Evolutionary conservation across 768 basidiomycete genomes (phyloP), one percentile per base, ranked within the genome.

Genomic region (Suillus plorans): DNA sequence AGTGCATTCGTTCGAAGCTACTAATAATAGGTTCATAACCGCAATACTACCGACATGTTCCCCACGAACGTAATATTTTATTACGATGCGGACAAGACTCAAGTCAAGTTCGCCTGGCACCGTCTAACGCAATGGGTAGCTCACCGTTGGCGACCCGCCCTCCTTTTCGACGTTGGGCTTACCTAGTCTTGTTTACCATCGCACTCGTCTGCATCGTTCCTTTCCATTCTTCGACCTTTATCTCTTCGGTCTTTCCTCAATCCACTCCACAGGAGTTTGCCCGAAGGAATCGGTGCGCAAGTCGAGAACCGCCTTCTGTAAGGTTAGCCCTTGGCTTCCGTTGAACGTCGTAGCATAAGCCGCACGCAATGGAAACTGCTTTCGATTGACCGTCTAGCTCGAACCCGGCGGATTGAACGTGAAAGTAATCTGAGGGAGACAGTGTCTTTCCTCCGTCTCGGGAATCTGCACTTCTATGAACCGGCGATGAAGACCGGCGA

Each of bases 201-300:
- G 22, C 56, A 22, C 22, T 57, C 2, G 8, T 57, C 56, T 22
- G 7, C 37, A 37, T 57, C 36, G 1, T 57, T n/a, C 37, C 39
- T 57, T 25, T 37, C 22, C 56, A 16, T 22, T 57, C 56, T 7
- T 57, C 56, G 8, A 14, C 37, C 56, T 37, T 57, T 8, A 39
- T 57, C 22, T 57, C 22, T 39, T 57, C 22, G 7, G 22, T 4
- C 4, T 25, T 25, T 0, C 25, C 22, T 39, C 56, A 39, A 39
- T 39, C 6, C 37, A 57, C 8, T 22, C 22, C 56, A 57, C 37
- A 57, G 4, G 70, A 71, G 63, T 55, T 63, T n/a, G 44, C 61
- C 6, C 64, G 62, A n/a, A n/a, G n/a, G n/a, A n/a, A n/a, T n/a
- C n/a, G n/a, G n/a, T n/a, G n/a, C n/a, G n/a, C n/a, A n/a, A n/a